phyloP scores from a whole-genome alignment of 1,284 basidiomycete species.

The Trametes polyzona region DNA sequence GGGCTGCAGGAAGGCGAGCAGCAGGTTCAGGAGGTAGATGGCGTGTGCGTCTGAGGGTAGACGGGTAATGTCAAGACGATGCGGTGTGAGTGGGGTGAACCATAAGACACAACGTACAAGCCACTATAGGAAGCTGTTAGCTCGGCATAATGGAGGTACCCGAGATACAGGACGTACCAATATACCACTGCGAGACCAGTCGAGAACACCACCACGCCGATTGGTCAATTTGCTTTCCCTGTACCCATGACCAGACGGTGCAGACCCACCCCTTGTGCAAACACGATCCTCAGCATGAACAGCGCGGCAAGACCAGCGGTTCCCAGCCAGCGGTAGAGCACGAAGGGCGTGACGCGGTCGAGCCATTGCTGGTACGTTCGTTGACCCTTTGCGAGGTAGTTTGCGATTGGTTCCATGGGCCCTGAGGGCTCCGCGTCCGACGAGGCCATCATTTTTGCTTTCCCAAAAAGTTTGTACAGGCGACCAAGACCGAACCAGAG shows the following conservation, averaged over 20 bases:
- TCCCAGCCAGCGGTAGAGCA: constrained; percentile 87
- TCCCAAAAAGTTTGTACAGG: constrained; percentile 31
- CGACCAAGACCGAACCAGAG: too few relatives aligned
- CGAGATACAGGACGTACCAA: constrained; percentile 54
- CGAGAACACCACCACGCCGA: not conserved
- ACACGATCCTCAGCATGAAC: constrained; percentile 87
- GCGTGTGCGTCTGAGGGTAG: constrained; percentile 84
- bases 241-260: too few relatives aligned
- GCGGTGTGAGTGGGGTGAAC: too few relatives aligned
- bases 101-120: constrained; percentile 74
- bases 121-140: constrained; percentile 47
- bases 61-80: too few relatives aligned
- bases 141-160: not conserved
- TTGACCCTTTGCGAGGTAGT: constrained; percentile 53
- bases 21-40: constrained; percentile 91
- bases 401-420: constrained; percentile 55
- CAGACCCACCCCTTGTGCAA: constrained; percentile 85
- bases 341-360: constrained; percentile 91
- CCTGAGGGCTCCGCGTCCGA: constrained; percentile 51
- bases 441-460: constrained; percentile 31
- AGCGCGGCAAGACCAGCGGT: constrained; percentile 75
- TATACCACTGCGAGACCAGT: constrained; percentile 81
- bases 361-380: constrained; percentile 84
- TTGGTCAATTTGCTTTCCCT: not conserved
- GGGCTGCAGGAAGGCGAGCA: constrained; percentile 88